phyloP scores from a whole-genome alignment of 345 rosid genomes.

The Citrus unshiu region DNA sequence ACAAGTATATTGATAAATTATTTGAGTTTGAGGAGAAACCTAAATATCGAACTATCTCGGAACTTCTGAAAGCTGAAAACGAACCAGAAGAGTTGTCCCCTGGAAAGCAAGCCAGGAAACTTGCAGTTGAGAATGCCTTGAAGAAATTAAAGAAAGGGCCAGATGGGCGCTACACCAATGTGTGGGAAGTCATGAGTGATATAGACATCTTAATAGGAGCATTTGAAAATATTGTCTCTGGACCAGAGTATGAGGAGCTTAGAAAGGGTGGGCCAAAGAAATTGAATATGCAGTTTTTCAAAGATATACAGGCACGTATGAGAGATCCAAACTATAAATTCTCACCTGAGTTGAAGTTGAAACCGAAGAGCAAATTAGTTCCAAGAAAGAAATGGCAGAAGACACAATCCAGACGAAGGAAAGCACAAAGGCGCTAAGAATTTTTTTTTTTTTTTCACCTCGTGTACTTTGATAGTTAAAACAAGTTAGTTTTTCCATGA shows the following conservation, averaged over 20 bases:
- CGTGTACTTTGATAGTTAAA: not conserved
- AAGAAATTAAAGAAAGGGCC: conserved; percentile 93
- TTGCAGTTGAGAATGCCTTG: conserved; percentile 90
- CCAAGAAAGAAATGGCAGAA: conserved; percentile 91
- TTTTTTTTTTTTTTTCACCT: not conserved
- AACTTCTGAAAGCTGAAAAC: conserved; percentile 63
- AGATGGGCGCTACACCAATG: conserved; percentile 83
- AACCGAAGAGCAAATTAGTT: conserved; percentile 89
- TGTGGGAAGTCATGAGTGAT: conserved; percentile 97
- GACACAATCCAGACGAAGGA: conserved; percentile 74
- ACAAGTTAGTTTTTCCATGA: not conserved
- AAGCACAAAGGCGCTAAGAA: conserved; percentile 68
- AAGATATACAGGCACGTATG: conserved; percentile 92
- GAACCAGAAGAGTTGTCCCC: conserved; percentile 93
- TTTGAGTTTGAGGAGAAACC: conserved; percentile 95
- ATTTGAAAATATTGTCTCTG: conserved; percentile 83
- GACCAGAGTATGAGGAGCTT: conserved; percentile 94
- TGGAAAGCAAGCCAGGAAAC: conserved; percentile 81
- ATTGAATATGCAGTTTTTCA: conserved; percentile 88
- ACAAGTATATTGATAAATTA: conserved; percentile 67
- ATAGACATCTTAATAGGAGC: conserved; percentile 80
- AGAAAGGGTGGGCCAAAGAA: conserved; percentile 89
- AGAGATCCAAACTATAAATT: conserved; percentile 87
- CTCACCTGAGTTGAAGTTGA: conserved; percentile 83
- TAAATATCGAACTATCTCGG: conserved; percentile 78